Conservation (phyloP, 2,329 filamentous ascomycete species). For the Thermoascus crustaceus region DNA sequence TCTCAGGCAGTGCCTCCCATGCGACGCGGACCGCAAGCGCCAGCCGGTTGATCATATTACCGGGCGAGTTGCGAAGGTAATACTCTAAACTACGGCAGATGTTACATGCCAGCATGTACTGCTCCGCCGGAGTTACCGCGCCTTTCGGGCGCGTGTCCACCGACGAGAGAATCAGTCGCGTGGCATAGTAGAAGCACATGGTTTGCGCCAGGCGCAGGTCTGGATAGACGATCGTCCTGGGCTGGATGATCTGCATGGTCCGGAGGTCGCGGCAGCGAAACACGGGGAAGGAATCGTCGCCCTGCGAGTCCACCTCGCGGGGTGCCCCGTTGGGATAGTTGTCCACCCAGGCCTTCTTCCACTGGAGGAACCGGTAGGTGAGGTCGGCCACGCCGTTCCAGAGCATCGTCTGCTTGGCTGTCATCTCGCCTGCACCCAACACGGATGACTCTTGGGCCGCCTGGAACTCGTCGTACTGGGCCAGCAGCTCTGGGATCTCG, state of each 20-base stretch:
- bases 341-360: slow-evolving; percentile 26
- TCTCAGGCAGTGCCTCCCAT: slow-evolving; percentile 28
- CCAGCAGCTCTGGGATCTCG: slow-evolving; percentile 25
- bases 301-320: slow-evolving; percentile 14
- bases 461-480: slow-evolving; percentile 23
- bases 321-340: slow-evolving; percentile 22
- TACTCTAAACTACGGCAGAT: slow-evolving; percentile 29
- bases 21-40: slow-evolving; percentile 30
- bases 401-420: slow-evolving; percentile 23
- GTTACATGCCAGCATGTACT: slow-evolving; percentile 27
- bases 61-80: slow-evolving; percentile 27
- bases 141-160: slow-evolving; percentile 24
- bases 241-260: slow-evolving; percentile 22
- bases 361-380: slow-evolving; percentile 21
- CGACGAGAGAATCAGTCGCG: slow-evolving; percentile 26
- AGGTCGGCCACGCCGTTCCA: slow-evolving; percentile 29
- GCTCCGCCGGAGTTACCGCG: slow-evolving; percentile 20
- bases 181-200: slow-evolving; percentile 28
- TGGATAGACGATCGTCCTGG: slow-evolving; percentile 26
- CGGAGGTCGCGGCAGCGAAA: slow-evolving; percentile 27
- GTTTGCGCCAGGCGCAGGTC: slow-evolving; percentile 29
- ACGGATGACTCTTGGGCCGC: slow-evolving; percentile 14
- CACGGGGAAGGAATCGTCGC: slow-evolving; percentile 23
- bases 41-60: slow-evolving; percentile 34
- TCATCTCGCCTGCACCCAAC: slow-evolving; percentile 22